Percentiles rank a stretch among this genome's conserved stretches.
Evolutionary conservation across 2,329 filamentous ascomycete genomes (phyloP).

Genomic region (Camillea tinctor): DNA sequence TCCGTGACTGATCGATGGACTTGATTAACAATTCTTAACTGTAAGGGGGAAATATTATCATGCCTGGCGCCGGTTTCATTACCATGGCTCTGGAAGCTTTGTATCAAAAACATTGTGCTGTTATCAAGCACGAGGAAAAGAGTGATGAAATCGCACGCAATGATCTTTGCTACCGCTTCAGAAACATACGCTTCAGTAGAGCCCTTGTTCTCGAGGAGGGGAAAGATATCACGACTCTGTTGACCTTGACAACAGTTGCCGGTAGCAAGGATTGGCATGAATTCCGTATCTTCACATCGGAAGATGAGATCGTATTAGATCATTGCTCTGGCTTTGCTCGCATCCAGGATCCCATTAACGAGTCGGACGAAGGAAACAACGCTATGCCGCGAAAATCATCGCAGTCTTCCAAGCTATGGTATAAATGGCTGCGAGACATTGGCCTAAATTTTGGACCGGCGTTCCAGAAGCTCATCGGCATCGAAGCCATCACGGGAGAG

Average conservation of each 20-base stretch:
- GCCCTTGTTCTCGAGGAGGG: slow-evolving; percentile 16
- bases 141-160: not conserved
- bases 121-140: not conserved
- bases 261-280: slow-evolving; percentile 25
- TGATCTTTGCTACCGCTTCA: slow-evolving; percentile 19
- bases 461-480: slow-evolving; percentile 17
- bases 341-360: slow-evolving; percentile 12
- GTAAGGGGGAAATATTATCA: slow-evolving; percentile 32
- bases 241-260: slow-evolving; percentile 7
- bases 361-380: not conserved
- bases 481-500: slow-evolving; percentile 19
- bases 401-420: slow-evolving; percentile 23
- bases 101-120: slow-evolving; percentile 20
- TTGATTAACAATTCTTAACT: too few species aligned
- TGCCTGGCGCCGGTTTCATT: slow-evolving; percentile 38
- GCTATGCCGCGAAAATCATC: not conserved
- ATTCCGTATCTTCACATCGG: slow-evolving; percentile 19
- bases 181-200: slow-evolving; percentile 16
- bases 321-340: slow-evolving; percentile 24
- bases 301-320: slow-evolving; percentile 3
- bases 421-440: slow-evolving; percentile 27
- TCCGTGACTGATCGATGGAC: too few species aligned
- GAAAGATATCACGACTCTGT: not conserved
- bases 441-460: slow-evolving; percentile 29
- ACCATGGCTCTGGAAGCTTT: slow-evolving; percentile 34